Conservation (phyloP, 2,329 filamentous ascomycete genomes). For the Alternaria consortialis region DNA sequence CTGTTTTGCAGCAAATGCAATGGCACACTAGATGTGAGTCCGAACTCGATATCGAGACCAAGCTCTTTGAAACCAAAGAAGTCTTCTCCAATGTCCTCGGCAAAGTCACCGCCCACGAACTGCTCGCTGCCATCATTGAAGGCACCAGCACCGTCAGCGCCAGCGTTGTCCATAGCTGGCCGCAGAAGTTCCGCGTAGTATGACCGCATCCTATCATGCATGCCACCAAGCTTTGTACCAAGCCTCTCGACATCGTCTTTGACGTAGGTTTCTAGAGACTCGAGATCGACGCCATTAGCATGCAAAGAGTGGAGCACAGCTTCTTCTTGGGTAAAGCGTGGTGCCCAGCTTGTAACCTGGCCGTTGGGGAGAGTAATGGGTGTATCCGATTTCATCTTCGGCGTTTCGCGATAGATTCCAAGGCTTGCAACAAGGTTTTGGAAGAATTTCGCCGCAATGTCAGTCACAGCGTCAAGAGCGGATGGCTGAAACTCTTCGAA, state of each 20-base stretch:
- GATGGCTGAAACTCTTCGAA: constrained; percentile 98
- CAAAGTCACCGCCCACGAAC: constrained; percentile 95
- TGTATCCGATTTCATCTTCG: constrained; percentile 70
- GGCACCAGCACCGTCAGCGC: constrained; percentile 83
- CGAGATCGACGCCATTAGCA: constrained; percentile 83
- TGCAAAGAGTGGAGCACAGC: constrained; percentile 85
- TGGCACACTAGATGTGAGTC: constrained; percentile 87
- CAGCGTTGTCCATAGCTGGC: constrained; percentile 80
- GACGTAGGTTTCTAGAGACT: constrained; percentile 83
- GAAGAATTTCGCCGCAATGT: constrained; percentile 90
- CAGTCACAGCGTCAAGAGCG: constrained; percentile 87
- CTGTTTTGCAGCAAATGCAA: constrained; percentile 92
- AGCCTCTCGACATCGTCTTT: constrained; percentile 93
- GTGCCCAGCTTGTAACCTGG: constrained; percentile 61
- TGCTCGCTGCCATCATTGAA: constrained; percentile 98
- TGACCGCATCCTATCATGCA: constrained; percentile 94
- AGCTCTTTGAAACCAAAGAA: constrained; percentile 99
- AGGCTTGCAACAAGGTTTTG: constrained; percentile 81
- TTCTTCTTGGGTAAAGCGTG: constrained; percentile 83
- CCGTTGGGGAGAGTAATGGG: constrained; percentile 38
- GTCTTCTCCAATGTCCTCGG: constrained; percentile 96
- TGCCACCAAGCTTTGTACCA: constrained; percentile 76
- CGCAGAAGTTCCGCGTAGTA: constrained; percentile 93
- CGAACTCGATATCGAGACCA: constrained; percentile 90
- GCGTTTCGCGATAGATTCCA: constrained; percentile 82